Evolutionary conservation across 2,329 filamentous ascomycete genomes (phyloP), one percentile per base, ranked within the genome.

Genomic region (Dothistroma septosporum): DNA sequence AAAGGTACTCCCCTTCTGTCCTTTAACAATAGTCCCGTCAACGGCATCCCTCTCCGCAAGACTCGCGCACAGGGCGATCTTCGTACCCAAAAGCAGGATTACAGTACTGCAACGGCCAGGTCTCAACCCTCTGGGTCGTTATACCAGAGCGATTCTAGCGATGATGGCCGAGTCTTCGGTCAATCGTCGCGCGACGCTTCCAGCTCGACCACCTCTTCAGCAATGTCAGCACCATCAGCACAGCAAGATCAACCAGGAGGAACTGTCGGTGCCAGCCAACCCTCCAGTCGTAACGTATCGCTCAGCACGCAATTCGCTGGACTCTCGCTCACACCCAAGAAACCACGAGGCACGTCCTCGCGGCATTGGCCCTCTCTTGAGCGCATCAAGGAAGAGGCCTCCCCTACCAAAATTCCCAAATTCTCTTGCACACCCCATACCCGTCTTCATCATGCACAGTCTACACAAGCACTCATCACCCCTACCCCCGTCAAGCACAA

Each of bases 1-100:
- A 77, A 78, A 79, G 78, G 78, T 80, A 77, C 74, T 73, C 61
- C 72, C 69, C 67, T 73, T 73, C 72, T 74, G 69, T 76, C 74
- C 74, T 72, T 75, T 74, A 70, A 74, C 70, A 59, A 72, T 68
- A 56, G 50, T 55, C 59, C 63, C 54, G 37, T 56, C 37, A 66
- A 61, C 52, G 50, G 59, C 53, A 63, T 68, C 58, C 72, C 64
- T 59, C 71, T 69, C 19, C 69, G 67, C 61, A 72, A 70, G 64
- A 71, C 72, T 31, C 68, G 71, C 59, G 74, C 74, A 46, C 68
- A 71, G 49, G 60, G 66, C 66, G 61, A 67, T 54, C 54, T 67
- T 48, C 72, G 63, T 60, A 61, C 65, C 32, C 58, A 64, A 49
- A 37, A 64, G 44, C 55, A 55, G 32, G 46, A 59, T 37, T 57